Conservation (phyloP, 345 rosid genomes). For the Hirschfeldia incana region DNA sequence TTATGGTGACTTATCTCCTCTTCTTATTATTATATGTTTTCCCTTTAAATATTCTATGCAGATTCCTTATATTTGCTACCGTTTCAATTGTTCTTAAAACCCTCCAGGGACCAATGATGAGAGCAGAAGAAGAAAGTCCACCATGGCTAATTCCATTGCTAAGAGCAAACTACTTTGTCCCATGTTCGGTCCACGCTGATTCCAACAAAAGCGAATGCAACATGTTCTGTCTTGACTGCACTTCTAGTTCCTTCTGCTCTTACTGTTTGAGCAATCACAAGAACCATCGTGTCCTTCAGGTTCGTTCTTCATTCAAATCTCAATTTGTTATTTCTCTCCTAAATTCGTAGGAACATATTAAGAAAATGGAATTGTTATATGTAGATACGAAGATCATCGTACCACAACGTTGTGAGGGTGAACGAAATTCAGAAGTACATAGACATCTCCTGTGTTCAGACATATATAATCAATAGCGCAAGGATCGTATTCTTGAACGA, state of each 20-base stretch:
- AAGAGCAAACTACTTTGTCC: slow-evolving; percentile 63
- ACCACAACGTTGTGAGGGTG: slow-evolving; percentile 92
- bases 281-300: slow-evolving; percentile 83
- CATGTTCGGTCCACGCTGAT: slow-evolving; percentile 62
- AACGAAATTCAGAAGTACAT: slow-evolving; percentile 84
- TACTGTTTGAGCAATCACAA: slow-evolving; percentile 63
- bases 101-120: slow-evolving; percentile 42
- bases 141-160: slow-evolving; percentile 82
- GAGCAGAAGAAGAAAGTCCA: slow-evolving; percentile 48
- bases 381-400: slow-evolving; percentile 91
- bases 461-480: slow-evolving; percentile 90
- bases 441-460: slow-evolving; percentile 82
- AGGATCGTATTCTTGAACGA: slow-evolving; percentile 86
- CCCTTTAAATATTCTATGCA: not conserved
- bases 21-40: not conserved
- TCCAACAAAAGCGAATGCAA: slow-evolving; percentile 84
- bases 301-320: slow-evolving; percentile 12
- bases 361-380: not conserved
- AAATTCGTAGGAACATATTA: not conserved
- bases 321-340: not conserved
- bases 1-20: slow-evolving; percentile 39
- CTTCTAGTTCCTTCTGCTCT: slow-evolving; percentile 66
- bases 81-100: not conserved
- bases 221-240: slow-evolving; percentile 81
- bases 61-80: not conserved